Conservation (phyloP, 2,329 filamentous ascomycete species). For the Neophaeococcomyces aloes region DNA sequence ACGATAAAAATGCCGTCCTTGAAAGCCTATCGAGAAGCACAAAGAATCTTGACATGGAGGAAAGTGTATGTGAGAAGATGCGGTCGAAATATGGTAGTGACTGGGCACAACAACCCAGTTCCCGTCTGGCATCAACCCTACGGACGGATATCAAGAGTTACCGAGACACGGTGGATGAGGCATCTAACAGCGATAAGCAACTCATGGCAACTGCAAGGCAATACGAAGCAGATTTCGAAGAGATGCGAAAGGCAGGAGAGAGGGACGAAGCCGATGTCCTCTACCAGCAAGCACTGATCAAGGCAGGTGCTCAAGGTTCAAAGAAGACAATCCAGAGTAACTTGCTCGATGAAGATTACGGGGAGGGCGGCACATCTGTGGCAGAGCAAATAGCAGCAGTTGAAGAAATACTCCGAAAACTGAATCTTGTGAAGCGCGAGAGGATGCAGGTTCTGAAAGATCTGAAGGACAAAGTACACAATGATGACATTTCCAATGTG, state of each 20-base stretch:
- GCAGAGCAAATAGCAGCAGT: conserved; percentile 80
- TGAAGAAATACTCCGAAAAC: conserved; percentile 79
- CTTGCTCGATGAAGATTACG: conserved; percentile 84
- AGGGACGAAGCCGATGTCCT: conserved; percentile 77
- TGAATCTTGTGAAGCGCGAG: conserved; percentile 87
- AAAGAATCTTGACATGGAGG: conserved; percentile 91
- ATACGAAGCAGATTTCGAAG: conserved; percentile 80
- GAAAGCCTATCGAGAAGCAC: conserved; percentile 64
- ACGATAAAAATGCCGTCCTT: conserved; percentile 66
- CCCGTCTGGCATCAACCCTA: conserved; percentile 74
- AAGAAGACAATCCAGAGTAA: conserved; percentile 55
- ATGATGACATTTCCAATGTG: conserved; percentile 94
- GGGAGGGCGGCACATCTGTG: conserved; percentile 67
- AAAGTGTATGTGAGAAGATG: conserved; percentile 98
- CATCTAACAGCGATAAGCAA: conserved; percentile 72
- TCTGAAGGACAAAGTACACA: conserved; percentile 86
- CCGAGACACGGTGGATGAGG: conserved; percentile 79
- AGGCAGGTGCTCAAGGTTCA: conserved; percentile 57
- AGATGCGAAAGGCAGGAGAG: conserved; percentile 85
- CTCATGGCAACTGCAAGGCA: conserved; percentile 74
- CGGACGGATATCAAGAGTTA: conserved; percentile 81
- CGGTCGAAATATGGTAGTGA: conserved; percentile 89
- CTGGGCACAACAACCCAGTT: conserved; percentile 96
- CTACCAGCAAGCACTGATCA: conserved; percentile 77
- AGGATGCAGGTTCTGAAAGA: conserved; percentile 87